These are phyloP conservation scores for Emmonsiellopsis sp. DNA, from an alignment of 2,329 filamentous ascomycete genomes.

Conservation along the genomic window DNA sequence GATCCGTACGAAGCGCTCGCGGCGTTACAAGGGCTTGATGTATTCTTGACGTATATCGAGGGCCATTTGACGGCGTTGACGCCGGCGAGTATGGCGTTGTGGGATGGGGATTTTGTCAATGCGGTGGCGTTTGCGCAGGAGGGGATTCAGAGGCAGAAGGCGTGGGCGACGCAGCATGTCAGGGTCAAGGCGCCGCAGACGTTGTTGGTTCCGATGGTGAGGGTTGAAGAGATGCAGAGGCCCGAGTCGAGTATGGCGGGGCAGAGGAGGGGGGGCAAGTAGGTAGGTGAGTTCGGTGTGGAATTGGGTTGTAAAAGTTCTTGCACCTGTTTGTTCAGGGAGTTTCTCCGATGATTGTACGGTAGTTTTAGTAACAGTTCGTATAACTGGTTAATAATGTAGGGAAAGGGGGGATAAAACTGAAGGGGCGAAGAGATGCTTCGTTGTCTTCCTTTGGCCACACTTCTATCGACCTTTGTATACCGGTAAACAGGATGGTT, in stretches of 20 bases:
- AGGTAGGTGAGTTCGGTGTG: no score
- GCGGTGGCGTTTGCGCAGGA: constrained; percentile 15
- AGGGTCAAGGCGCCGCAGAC: constrained; percentile 25
- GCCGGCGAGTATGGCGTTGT: constrained; percentile 24
- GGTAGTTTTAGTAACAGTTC: no score
- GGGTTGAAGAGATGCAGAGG: constrained; percentile 2
- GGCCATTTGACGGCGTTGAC: constrained; percentile 19
- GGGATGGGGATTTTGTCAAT: constrained; percentile 25
- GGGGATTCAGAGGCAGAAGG: constrained; percentile 19
- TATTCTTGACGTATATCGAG: constrained; percentile 24
- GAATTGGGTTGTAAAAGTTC: no score
- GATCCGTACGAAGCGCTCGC: constrained; percentile 15
- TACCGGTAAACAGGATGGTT: no score
- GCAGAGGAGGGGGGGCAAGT: background rate
- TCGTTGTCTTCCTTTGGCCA: no score
- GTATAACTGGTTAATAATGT: no score
- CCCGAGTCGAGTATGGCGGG: background rate
- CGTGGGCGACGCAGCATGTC: constrained; percentile 25
- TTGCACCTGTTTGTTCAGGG: no score
- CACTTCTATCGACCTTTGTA: no score
- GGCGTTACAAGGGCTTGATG: constrained; percentile 20
- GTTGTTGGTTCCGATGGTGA: constrained; percentile 22
- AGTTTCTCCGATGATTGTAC: no score
- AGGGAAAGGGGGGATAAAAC: no score
- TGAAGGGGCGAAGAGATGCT: no score